Evolutionary conservation across 495 filamentous ascomycete genomes (phyloP).

Genomic region (Recurvomyces mirabilis): DNA sequence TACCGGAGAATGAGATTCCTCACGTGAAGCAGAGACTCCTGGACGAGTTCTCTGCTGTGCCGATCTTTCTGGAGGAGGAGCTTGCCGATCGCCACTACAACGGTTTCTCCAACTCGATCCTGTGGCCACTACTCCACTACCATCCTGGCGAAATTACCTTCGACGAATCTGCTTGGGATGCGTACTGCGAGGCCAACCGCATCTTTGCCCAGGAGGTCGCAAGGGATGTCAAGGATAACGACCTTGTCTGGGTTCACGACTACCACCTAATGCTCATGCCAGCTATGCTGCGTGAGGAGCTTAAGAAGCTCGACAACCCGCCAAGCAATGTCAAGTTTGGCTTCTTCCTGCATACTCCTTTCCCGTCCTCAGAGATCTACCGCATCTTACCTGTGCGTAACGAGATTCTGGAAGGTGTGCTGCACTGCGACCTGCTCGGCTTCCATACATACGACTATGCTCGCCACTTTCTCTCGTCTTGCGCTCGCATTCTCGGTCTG

Average conservation of each 20-base stretch:
- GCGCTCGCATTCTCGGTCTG: conserved; percentile 66
- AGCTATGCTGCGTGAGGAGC: conserved; percentile 68
- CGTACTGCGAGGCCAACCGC: conserved; percentile 76
- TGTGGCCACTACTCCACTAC: conserved; percentile 96
- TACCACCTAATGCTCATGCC: conserved; percentile 93
- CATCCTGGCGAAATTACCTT: conserved; percentile 88
- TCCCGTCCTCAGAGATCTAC: conserved; percentile 87
- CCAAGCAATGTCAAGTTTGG: conserved; percentile 73
- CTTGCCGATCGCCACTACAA: conserved; percentile 50
- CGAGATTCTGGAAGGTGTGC: conserved; percentile 63
- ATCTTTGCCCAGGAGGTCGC: conserved; percentile 72
- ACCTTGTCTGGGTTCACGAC: conserved; percentile 91
- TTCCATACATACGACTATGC: conserved; percentile 96
- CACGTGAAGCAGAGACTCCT: conserved; percentile 33
- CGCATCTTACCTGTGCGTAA: conserved; percentile 79
- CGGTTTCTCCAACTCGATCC: conserved; percentile 66
- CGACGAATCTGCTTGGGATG: conserved; percentile 74
- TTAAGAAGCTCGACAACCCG: conserved; percentile 43
- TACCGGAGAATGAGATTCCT: conserved; percentile 36
- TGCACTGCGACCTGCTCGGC: conserved; percentile 78
- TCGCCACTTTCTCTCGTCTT: conserved; percentile 78
- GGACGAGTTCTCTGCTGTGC: conserved; percentile 40
- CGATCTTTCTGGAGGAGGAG: conserved; percentile 43
- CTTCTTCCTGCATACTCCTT: conserved; percentile 91
- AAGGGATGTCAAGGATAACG: conserved; percentile 60